Evolutionary conservation across 805 yeast genomes (phyloP), one percentile per base, ranked within the genome.

Genomic region (Wickerhamomyces pijperi): DNA sequence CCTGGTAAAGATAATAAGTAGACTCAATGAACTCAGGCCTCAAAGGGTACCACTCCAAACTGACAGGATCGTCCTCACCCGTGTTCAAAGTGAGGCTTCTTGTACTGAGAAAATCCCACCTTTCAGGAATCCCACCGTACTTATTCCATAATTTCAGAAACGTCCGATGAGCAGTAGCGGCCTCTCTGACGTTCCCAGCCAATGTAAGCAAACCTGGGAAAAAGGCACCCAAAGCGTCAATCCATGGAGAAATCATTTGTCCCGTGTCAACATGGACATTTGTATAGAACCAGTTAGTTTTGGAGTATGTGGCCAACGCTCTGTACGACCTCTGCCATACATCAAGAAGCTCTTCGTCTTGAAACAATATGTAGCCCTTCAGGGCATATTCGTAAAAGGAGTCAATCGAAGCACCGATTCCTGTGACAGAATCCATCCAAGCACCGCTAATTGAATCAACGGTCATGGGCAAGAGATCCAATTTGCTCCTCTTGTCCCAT

Each of bases 1-100:
- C 94, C 32, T 82, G 64, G 52, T 81, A 87, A 14, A 88, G 60
- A 52, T 80, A 78, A 56, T 86, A 88, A 0, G 94, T 85, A 0
- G 94, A 82, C 55, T 88, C 97, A 34, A 85, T 70, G 48, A 87
- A 85, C 54, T 88, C 97, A 0, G 97, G 97, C 39, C 97, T 64
- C 34, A 88, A 63, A 2, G 96, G 95, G 51, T 85, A 88, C 96
- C 96, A 88, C 53, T 84, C 94, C 28, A 86, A 60, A 0, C 73
- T 63, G 3, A 82, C 59, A 1, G 73, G 62, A 34, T 61, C 62
- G 5, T 47, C 45, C 18, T 36, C 32, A 4, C 42, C 41, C 13
- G 39, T 36, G n/a, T 39, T 29, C 16, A 47, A 43, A 1, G 39
- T n/a, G 13, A 18, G 21, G 2, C 23, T 21, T 13, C 14, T 12